Conservation (phyloP, 2,329 filamentous ascomycete genomes). For the Capronia epimyces region DNA sequence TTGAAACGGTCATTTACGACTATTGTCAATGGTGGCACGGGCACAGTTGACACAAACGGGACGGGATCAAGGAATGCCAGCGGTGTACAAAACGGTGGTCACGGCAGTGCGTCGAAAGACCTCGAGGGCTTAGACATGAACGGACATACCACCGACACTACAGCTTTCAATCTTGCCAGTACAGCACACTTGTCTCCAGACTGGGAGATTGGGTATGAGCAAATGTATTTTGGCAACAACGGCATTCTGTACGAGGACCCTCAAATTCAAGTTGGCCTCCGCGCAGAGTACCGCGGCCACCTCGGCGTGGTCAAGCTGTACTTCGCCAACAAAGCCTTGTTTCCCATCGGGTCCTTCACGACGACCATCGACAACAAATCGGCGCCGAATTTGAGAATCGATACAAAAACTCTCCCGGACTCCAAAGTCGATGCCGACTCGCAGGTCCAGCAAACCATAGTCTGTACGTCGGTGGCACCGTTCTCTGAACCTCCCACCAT, state of each 20-base stretch:
- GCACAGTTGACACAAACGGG: slow-evolving; percentile 38
- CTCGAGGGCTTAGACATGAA: slow-evolving; percentile 78
- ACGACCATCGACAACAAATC: slow-evolving; percentile 76
- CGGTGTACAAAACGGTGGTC: slow-evolving; percentile 27
- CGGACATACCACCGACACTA: slow-evolving; percentile 45
- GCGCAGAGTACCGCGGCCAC: slow-evolving; percentile 91
- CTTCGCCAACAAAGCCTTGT: slow-evolving; percentile 88
- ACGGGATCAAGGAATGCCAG: slow-evolving; percentile 24
- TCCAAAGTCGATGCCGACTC: slow-evolving; percentile 66
- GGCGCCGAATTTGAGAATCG: slow-evolving; percentile 67
- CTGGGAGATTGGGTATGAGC: slow-evolving; percentile 87
- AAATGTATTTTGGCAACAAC: slow-evolving; percentile 70
- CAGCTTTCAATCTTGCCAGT: slow-evolving; percentile 79
- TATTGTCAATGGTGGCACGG: slow-evolving; percentile 42
- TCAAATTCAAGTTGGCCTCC: slow-evolving; percentile 84
- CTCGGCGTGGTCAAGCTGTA: slow-evolving; percentile 94
- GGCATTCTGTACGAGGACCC: slow-evolving; percentile 92
- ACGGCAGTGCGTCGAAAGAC: slow-evolving; percentile 55
- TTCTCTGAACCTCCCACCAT: slow-evolving; percentile 86
- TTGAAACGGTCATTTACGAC: slow-evolving; percentile 79
- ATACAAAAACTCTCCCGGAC: slow-evolving; percentile 83
- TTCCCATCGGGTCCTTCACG: slow-evolving; percentile 81
- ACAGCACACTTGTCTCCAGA: slow-evolving; percentile 88
- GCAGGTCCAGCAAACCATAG: slow-evolving; percentile 87
- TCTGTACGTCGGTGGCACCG: slow-evolving; percentile 80